Evolutionary conservation across 495 filamentous ascomycete genomes (phyloP).

Genomic region (Barbatosphaeria neglecta): DNA sequence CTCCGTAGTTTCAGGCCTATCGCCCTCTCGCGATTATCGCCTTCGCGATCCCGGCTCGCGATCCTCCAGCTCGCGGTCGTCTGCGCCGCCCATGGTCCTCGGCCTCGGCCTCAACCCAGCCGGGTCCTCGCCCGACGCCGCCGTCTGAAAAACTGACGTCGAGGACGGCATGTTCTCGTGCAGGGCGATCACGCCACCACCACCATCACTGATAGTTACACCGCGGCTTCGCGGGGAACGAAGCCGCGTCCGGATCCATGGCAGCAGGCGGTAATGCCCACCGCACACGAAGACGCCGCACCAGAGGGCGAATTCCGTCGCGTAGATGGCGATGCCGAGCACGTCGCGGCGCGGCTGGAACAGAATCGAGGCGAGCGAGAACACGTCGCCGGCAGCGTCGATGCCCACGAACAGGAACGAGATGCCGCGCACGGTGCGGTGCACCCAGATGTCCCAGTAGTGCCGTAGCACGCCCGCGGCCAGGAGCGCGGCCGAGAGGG

Average conservation of each 20-base stretch:
- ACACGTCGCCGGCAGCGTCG: conserved; percentile 52
- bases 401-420: conserved; percentile 55
- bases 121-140: conserved; percentile 20
- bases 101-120: conserved; percentile 10
- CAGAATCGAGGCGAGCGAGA: conserved; percentile 48
- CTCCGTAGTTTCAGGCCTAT: too few species aligned
- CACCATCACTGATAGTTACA: too few species aligned
- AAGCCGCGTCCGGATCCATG: conserved; percentile 27
- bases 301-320: conserved; percentile 49
- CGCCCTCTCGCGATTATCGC: too few species aligned
- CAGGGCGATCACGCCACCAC: too few species aligned
- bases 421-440: conserved; percentile 49
- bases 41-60: too few species aligned
- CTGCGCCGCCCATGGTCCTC: not conserved
- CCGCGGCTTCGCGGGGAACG: too few species aligned
- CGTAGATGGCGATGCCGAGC: conserved; percentile 51
- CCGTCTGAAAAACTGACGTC: conserved; percentile 44
- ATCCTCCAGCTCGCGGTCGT: not conserved
- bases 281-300: conserved; percentile 51
- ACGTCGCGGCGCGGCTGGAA: conserved; percentile 44
- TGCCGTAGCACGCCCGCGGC: conserved; percentile 32
- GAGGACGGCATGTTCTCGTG: conserved; percentile 44
- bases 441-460: conserved; percentile 20
- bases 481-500: conserved; percentile 44
- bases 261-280: conserved; percentile 45